These are phyloP conservation scores for Casaregolazyma suthepensis DNA, from an alignment of 1,139 yeast species.

Conservation along the genomic window DNA sequence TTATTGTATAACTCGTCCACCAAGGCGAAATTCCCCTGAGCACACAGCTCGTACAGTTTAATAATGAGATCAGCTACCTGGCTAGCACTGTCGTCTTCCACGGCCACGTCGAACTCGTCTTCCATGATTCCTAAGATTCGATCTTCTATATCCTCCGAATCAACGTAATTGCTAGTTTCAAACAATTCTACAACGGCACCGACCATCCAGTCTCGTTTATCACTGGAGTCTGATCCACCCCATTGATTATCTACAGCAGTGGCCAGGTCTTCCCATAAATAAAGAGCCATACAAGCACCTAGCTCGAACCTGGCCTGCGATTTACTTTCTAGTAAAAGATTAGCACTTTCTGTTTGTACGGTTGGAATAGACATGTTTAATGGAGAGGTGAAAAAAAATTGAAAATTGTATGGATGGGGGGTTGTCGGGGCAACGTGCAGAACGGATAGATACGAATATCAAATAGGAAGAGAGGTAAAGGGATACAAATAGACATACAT, in stretches of 20 bases:
- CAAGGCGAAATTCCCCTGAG: conserved; percentile 42
- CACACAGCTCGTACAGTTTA: conserved; percentile 60
- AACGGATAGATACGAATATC: background rate
- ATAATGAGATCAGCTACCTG: conserved; percentile 64
- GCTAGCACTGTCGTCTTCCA: conserved; percentile 79
- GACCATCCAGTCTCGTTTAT: conserved; percentile 92
- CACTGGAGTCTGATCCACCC: conserved; percentile 93
- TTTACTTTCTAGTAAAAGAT: conserved; percentile 51
- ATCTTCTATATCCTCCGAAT: conserved; percentile 75
- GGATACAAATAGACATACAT: too few relatives aligned
- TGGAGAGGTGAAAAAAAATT: background rate
- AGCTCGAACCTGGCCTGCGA: conserved; percentile 83
- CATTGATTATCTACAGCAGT: conserved; percentile 93
- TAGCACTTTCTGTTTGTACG: conserved; percentile 28
- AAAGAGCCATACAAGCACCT: conserved; percentile 86
- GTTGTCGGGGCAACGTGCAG: background rate
- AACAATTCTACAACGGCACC: conserved; percentile 79
- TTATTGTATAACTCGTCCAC: conserved; percentile 56
- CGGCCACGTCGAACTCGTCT: conserved; percentile 84
- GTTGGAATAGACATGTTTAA: conserved; percentile 11
- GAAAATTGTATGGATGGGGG: background rate
- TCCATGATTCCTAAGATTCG: conserved; percentile 82
- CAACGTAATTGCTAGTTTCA: conserved; percentile 45
- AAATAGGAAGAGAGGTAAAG: background rate
- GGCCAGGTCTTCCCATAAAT: conserved; percentile 81